Evolutionary conservation across 116 monocot species (phyloP).

Genomic region (Trichopus zeylanicus): DNA sequence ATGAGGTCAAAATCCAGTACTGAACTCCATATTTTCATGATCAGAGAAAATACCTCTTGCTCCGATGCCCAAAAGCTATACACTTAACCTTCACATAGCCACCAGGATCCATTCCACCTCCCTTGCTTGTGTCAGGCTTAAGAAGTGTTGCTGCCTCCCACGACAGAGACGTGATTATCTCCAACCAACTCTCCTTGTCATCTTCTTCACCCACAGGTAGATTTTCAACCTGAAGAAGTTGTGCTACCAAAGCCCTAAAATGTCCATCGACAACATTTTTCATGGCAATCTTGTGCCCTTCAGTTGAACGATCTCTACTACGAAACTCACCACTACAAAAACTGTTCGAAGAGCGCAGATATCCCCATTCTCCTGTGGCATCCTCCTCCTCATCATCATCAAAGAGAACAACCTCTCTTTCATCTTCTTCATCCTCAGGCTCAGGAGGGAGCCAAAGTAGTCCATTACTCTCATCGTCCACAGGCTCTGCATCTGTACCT

Average conservation of each 20-base stretch:
- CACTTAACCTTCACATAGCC: slow-evolving; percentile 94
- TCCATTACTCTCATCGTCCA: slow-evolving; percentile 82
- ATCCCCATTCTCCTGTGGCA: slow-evolving; percentile 50
- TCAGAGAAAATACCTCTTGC: slow-evolving; percentile 48
- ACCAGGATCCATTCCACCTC: slow-evolving; percentile 93
- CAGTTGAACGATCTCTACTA: slow-evolving; percentile 36
- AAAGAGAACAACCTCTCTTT: slow-evolving; percentile 30
- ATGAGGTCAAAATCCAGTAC: neutral
- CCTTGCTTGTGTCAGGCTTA: slow-evolving; percentile 79
- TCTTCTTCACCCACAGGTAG: slow-evolving; percentile 48
- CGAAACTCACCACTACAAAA: slow-evolving; percentile 56
- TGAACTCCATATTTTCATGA: neutral
- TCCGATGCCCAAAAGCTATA: slow-evolving; percentile 69
- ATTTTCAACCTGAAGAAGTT: slow-evolving; percentile 80
- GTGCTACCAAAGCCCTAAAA: slow-evolving; percentile 85
- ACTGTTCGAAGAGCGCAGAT: slow-evolving; percentile 42
- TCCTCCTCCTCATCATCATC: slow-evolving; percentile 57
- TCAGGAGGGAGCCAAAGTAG: slow-evolving; percentile 89
- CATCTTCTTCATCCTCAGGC: slow-evolving; percentile 76
- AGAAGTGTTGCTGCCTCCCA: slow-evolving; percentile 95
- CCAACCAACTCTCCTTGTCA: slow-evolving; percentile 74
- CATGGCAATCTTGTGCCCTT: slow-evolving; percentile 73
- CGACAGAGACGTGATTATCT: slow-evolving; percentile 79
- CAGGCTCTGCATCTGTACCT: slow-evolving; percentile 37
- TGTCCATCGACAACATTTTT: slow-evolving; percentile 84